These are phyloP conservation scores for Chytriomyces confervae DNA, from an alignment of 192 early-diverging fungal species.

Conservation along the genomic window DNA sequence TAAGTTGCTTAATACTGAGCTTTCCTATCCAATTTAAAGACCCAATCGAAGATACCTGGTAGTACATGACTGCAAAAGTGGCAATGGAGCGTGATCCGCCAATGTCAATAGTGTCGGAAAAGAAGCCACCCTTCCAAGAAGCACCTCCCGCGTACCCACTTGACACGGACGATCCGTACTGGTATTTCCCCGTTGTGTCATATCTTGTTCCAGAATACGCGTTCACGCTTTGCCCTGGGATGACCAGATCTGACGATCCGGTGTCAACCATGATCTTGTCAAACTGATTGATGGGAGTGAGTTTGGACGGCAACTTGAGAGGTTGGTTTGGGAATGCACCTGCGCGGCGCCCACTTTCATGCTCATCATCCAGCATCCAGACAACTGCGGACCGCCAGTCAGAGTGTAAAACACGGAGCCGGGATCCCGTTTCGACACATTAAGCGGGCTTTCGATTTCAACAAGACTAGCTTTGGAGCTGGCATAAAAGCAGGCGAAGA, in stretches of 20 bases:
- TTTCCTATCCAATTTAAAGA: too few relatives aligned
- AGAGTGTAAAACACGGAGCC: background rate
- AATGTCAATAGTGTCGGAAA: background rate
- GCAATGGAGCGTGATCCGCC: background rate
- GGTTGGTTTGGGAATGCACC: background rate
- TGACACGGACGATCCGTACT: background rate
- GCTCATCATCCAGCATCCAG: constrained; percentile 19
- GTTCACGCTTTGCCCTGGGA: constrained; percentile 9
- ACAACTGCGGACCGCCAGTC: constrained; percentile 2
- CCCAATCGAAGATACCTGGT: background rate
- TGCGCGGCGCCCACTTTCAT: constrained; percentile 3
- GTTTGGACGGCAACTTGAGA: background rate
- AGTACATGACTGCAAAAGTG: constrained; percentile 13
- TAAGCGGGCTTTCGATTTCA: background rate
- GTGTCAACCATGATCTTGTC: constrained; percentile 23
- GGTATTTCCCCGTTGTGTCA: background rate
- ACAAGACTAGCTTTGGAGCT: background rate
- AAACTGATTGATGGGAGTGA: constrained; percentile 1
- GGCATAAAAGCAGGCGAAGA: too few relatives aligned
- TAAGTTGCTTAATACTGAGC: too few relatives aligned
- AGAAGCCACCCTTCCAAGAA: constrained; percentile 16
- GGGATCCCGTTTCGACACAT: background rate
- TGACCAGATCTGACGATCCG: constrained; percentile 17
- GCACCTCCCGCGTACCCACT: constrained; percentile 14
- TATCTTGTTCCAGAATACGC: constrained; percentile 15